Evolutionary conservation across 331 rosid species (phyloP).

Genomic region (Dryas integrifolia): DNA sequence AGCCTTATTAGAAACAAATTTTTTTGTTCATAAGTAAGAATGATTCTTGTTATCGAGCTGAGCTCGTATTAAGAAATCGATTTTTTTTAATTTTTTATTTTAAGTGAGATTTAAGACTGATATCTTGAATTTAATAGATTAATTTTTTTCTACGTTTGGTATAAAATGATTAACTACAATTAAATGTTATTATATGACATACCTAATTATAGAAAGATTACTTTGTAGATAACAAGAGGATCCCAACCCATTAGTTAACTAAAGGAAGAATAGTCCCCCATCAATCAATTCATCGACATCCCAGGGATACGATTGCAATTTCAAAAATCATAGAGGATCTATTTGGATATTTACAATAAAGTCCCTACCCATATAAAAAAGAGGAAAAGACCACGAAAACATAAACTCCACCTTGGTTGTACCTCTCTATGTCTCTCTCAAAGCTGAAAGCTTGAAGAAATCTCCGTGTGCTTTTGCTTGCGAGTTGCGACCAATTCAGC

Average conservation of each 20-base stretch:
- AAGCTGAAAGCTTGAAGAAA: constrained; percentile 23
- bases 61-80: no score
- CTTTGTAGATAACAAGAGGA: neutral
- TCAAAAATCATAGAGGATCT: constrained; percentile 15
- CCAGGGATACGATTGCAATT: constrained; percentile 9
- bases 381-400: neutral
- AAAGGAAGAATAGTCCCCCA: neutral
- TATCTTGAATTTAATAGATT: no score
- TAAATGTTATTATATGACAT: no score
- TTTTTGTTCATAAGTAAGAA: no score
- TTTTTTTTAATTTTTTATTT: no score
- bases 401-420: neutral
- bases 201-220: no score
- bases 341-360: constrained; percentile 3
- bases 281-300: no score
- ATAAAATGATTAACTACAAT: no score
- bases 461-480: constrained; percentile 12
- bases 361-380: constrained; percentile 3
- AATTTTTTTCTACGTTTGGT: no score
- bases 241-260: neutral
- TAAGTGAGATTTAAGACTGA: no score
- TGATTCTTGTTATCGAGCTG: no score
- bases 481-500: neutral
- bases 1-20: no score
- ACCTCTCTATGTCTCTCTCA: neutral